A percentile compares a stretch with the other conserved stretches of the same genome.
Evolutionary conservation across 2,329 filamentous ascomycete genomes (phyloP).

Genomic region (Ophioceras dolichostomum): DNA sequence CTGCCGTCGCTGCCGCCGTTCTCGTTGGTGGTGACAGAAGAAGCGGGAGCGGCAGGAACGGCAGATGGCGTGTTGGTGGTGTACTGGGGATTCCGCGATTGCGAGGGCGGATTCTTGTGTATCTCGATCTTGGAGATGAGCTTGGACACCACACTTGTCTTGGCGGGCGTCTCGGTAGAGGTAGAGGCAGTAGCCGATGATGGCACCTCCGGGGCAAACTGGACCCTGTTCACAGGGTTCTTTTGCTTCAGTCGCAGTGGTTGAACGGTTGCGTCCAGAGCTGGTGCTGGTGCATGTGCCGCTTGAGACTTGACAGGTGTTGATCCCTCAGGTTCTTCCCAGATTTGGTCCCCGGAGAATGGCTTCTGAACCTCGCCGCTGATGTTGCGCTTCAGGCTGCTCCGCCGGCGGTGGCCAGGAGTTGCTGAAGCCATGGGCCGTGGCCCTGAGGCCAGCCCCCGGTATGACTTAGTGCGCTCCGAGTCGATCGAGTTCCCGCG

Average conservation of each 20-base stretch:
- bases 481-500: slow-evolving; percentile 7
- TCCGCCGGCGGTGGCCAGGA: slow-evolving; percentile 37
- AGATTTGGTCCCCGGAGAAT: slow-evolving; percentile 71
- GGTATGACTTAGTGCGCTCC: slow-evolving; percentile 24
- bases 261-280: slow-evolving; percentile 14
- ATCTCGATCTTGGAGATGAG: slow-evolving; percentile 46
- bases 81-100: slow-evolving; percentile 73
- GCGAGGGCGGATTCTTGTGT: slow-evolving; percentile 69
- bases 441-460: slow-evolving; percentile 21
- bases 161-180: slow-evolving; percentile 19
- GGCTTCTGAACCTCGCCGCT: slow-evolving; percentile 55
- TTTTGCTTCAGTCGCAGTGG: slow-evolving; percentile 47
- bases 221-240: slow-evolving; percentile 53
- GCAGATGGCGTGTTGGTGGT: slow-evolving; percentile 46
- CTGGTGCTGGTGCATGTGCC: slow-evolving; percentile 9
- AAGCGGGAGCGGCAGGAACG: neutral
- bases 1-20: slow-evolving; percentile 10
- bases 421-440: slow-evolving; percentile 13
- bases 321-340: slow-evolving; percentile 66
- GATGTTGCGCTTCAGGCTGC: slow-evolving; percentile 56
- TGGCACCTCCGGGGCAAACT: slow-evolving; percentile 35
- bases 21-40: neutral
- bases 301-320: slow-evolving; percentile 15
- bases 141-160: slow-evolving; percentile 18
- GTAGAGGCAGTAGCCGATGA: slow-evolving; percentile 16